These are phyloP conservation scores for Colletotrichum sp. DNA, from an alignment of 2,329 filamentous ascomycete genomes.

Conservation along the genomic window DNA sequence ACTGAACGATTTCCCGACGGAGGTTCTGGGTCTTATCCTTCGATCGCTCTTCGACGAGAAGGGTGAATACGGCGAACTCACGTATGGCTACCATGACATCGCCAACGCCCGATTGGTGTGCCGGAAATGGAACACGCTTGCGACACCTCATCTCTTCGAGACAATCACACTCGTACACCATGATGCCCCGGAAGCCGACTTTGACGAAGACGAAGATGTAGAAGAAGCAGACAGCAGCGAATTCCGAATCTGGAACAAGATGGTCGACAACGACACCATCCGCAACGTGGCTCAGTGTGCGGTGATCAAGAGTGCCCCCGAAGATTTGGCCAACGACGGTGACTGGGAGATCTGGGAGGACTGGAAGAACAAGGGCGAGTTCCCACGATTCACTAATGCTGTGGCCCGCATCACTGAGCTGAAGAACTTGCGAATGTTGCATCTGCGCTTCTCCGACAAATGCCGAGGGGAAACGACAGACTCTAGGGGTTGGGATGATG, in stretches of 20 bases:
- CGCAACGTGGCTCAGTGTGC: constrained; percentile 10
- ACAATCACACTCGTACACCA: not conserved
- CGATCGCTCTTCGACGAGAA: not conserved
- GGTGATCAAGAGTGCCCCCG: constrained; percentile 23
- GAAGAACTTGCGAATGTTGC: constrained; percentile 11
- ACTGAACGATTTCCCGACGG: not conserved
- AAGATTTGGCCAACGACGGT: not conserved
- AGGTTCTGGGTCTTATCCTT: not conserved
- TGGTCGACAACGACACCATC: not conserved
- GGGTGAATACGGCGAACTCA: not conserved
- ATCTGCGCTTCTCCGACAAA: constrained; percentile 1
- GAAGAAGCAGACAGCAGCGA: not conserved
- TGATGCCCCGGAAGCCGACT: not conserved
- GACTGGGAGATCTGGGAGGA: not conserved
- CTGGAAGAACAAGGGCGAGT: not conserved
- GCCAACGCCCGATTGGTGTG: constrained; percentile 23
- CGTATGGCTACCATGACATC: not conserved
- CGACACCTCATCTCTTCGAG: constrained; percentile 11
- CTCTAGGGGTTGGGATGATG: too few species aligned
- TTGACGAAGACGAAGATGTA: not conserved
- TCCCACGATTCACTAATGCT: not conserved
- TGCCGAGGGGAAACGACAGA: not conserved
- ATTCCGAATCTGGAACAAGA: constrained; percentile 1
- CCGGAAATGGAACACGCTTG: constrained; percentile 20
- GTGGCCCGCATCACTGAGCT: constrained; percentile 12